Conservation (phyloP, 1,284 basidiomycete genomes). For the Heterobasidion occidentale region DNA sequence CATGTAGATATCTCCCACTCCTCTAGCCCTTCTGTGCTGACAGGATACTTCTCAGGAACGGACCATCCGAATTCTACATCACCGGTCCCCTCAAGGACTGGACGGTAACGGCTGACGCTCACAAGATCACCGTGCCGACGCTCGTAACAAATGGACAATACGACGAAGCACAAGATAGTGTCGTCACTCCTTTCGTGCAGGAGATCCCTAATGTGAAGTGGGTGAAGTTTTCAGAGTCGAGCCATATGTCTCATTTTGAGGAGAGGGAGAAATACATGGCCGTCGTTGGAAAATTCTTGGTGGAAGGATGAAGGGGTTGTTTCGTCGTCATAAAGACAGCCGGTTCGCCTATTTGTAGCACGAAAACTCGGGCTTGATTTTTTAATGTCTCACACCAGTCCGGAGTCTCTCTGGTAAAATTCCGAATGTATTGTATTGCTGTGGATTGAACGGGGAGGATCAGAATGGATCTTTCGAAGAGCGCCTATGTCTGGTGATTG, state of each 20-base stretch:
- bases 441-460: neutral
- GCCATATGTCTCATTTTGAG: slow-evolving; percentile 38
- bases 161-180: neutral
- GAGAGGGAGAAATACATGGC: slow-evolving; percentile 37
- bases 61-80: neutral
- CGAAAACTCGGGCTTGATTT: neutral
- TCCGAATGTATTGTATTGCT: neutral
- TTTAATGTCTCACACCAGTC: neutral
- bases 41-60: neutral
- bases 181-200: neutral
- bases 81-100: neutral
- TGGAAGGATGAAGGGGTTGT: neutral
- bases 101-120: neutral
- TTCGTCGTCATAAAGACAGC: neutral
- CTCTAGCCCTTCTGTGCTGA: neutral
- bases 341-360: neutral
- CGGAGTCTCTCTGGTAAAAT: neutral
- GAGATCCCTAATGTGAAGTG: slow-evolving; percentile 28
- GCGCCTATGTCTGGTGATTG: too few species aligned
- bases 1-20: slow-evolving; percentile 13
- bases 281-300: slow-evolving; percentile 26
- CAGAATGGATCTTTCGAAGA: too few species aligned
- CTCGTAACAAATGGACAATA: neutral
- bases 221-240: slow-evolving; percentile 36
- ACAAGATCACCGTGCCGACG: neutral